These are phyloP conservation scores for Uronychia binucleata DNA, from an alignment of 73 alveolate genomes.

Conservation along the genomic window DNA sequence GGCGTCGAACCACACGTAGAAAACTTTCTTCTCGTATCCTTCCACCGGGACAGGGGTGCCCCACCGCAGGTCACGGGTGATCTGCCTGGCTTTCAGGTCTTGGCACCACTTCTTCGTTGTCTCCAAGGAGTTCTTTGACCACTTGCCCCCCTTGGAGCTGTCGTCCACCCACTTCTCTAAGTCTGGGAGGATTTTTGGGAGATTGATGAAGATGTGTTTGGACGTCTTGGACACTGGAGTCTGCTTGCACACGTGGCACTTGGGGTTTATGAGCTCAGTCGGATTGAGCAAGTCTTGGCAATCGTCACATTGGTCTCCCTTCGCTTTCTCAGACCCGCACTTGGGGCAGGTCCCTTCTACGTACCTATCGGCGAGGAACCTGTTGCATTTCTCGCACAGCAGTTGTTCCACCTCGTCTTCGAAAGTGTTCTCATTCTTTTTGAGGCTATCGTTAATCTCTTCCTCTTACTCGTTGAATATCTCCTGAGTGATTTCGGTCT, in stretches of 20 bases:
- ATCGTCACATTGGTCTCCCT: slow-evolving; percentile 98
- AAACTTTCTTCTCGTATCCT: slow-evolving; percentile 91
- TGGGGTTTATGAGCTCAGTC: slow-evolving; percentile 89
- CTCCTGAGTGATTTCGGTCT: slow-evolving; percentile 91
- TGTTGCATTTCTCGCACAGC: slow-evolving; percentile 85
- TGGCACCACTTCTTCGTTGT: slow-evolving; percentile 84
- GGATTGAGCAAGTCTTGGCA: slow-evolving; percentile 96
- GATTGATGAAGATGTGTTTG: slow-evolving; percentile 86
- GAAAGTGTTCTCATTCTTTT: slow-evolving; percentile 75
- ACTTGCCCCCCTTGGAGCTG: slow-evolving; percentile 82
- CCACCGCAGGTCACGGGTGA: slow-evolving; percentile 98
- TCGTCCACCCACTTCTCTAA: slow-evolving; percentile 81
- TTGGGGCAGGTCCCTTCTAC: slow-evolving; percentile 95
- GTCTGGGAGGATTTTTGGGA: slow-evolving; percentile 80
- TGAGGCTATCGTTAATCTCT: slow-evolving; percentile 16
- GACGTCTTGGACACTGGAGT: slow-evolving; percentile 82
- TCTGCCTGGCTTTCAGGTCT: slow-evolving; percentile 94
- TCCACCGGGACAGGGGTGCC: slow-evolving; percentile 98
- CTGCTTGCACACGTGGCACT: slow-evolving; percentile 85
- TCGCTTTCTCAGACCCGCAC: slow-evolving; percentile 92
- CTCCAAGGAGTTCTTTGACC: slow-evolving; percentile 89
- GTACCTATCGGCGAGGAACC: slow-evolving; percentile 96
- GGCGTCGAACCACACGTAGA: slow-evolving; percentile 99
- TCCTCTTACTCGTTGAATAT: slow-evolving; percentile 70
- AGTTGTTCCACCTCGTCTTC: slow-evolving; percentile 86